A percentile compares a stretch with the other conserved stretches of the same genome.
Conservation (phyloP, 1,284 basidiomycete species). For the Boletus calvinii region DNA sequence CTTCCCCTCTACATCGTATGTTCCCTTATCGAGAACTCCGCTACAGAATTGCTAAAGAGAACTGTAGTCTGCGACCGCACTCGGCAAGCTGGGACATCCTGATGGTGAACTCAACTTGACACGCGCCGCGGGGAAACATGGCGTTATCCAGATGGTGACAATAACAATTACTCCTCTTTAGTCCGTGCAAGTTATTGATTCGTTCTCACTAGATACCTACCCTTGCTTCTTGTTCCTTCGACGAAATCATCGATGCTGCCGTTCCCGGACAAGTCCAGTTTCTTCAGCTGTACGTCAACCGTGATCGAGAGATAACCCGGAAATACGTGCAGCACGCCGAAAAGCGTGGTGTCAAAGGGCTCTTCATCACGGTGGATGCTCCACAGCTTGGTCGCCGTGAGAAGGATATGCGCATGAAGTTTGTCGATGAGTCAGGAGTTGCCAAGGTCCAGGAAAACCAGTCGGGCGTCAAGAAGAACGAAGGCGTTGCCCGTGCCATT, state of each 20-base stretch:
- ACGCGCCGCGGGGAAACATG: constrained; percentile 53
- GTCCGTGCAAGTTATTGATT: constrained; percentile 26
- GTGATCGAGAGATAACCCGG: constrained; percentile 76
- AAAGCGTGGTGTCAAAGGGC: constrained; percentile 73
- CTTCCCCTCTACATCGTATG: constrained; percentile 60
- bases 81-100: constrained; percentile 65
- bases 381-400: constrained; percentile 87
- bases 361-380: constrained; percentile 90
- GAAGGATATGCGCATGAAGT: constrained; percentile 95
- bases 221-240: constrained; percentile 27
- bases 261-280: constrained; percentile 71
- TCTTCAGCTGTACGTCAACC: constrained; percentile 80
- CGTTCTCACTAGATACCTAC: constrained; percentile 42
- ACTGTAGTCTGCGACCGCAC: constrained; percentile 43
- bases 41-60: constrained; percentile 14
- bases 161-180: neutral
- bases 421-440: constrained; percentile 78
- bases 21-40: constrained; percentile 17
- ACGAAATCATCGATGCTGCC: constrained; percentile 62
- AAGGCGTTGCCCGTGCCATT: constrained; percentile 90
- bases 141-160: constrained; percentile 58
- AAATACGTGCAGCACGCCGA: constrained; percentile 83
- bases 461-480: constrained; percentile 71
- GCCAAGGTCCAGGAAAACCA: constrained; percentile 50
- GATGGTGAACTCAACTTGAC: constrained; percentile 63